A percentile compares a stretch with the other conserved stretches of the same genome.
Evolutionary conservation across 2,329 filamentous ascomycete genomes (phyloP).

Genomic region (Zasmidium citrigriseum): DNA sequence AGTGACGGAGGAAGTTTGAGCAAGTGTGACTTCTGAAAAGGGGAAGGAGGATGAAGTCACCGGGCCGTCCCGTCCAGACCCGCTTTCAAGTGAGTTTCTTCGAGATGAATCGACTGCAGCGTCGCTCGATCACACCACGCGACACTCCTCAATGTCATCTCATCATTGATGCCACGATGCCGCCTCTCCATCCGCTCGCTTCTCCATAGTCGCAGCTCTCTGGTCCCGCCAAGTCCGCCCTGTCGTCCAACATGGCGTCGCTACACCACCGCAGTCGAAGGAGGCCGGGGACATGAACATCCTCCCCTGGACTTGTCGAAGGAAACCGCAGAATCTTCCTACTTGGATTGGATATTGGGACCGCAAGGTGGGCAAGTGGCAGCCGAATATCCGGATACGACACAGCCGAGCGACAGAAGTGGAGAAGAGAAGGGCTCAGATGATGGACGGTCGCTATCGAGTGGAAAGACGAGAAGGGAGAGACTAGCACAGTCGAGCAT

Average conservation of each 20-base stretch:
- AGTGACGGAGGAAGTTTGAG: too few relatives aligned
- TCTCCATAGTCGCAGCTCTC: slow-evolving; percentile 17
- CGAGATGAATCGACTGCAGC: too few relatives aligned
- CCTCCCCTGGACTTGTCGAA: slow-evolving; percentile 1
- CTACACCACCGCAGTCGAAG: slow-evolving; percentile 12
- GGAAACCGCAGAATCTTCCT: slow-evolving; percentile 5
- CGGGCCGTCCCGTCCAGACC: too few relatives aligned
- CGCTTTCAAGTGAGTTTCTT: too few relatives aligned
- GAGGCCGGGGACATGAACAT: slow-evolving; percentile 4
- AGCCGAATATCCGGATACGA: slow-evolving; percentile 39
- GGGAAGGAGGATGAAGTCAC: too few relatives aligned
- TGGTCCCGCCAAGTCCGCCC: slow-evolving; percentile 2
- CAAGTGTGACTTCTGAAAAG: too few relatives aligned
- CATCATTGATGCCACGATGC: slow-evolving; percentile 42
- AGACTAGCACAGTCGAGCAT: too few relatives aligned
- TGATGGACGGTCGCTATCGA: too few relatives aligned
- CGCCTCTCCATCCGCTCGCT: slow-evolving; percentile 21
- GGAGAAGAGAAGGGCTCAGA: too few relatives aligned
- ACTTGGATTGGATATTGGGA: slow-evolving; percentile 11
- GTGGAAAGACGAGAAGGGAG: too few relatives aligned
- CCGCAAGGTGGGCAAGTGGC: neutral
- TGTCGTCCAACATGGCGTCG: slow-evolving; percentile 11
- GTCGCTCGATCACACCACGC: too few relatives aligned
- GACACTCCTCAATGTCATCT: slow-evolving; percentile 29
- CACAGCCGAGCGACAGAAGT: slow-evolving; percentile 27